These are phyloP conservation scores for Ascosphaera aggregata DNA, from an alignment of 2,329 filamentous ascomycete species.

Conservation along the genomic window DNA sequence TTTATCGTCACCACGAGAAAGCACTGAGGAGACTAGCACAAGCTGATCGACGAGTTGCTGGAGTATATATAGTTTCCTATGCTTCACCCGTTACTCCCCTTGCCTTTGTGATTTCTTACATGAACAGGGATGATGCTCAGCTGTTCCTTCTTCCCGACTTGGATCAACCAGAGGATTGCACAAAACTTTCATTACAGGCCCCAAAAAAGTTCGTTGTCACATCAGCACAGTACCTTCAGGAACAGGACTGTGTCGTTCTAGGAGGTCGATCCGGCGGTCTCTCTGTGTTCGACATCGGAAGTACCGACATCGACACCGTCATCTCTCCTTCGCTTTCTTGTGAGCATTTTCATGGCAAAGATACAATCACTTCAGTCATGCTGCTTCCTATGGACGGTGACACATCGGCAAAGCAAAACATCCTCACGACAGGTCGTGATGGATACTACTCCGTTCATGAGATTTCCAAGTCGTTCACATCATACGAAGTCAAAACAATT, in stretches of 20 bases:
- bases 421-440: conserved; percentile 55
- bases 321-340: conserved; percentile 8
- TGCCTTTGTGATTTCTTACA: conserved; percentile 3
- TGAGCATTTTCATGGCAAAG: conserved; percentile 22
- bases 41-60: conserved; percentile 10
- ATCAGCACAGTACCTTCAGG: background rate
- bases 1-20: conserved; percentile 14
- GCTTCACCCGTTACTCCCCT: background rate
- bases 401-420: conserved; percentile 10
- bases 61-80: conserved; percentile 8
- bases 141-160: conserved; percentile 2
- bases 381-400: conserved; percentile 3
- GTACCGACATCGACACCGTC: conserved; percentile 3
- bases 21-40: conserved; percentile 10
- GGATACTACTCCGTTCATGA: conserved; percentile 47
- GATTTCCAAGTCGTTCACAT: conserved; percentile 11
- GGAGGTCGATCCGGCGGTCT: conserved; percentile 25
- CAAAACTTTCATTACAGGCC: conserved; percentile 35
- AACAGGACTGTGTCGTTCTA: conserved; percentile 17
- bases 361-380: conserved; percentile 46
- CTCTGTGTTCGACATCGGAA: conserved; percentile 20
- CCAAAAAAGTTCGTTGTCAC: background rate
- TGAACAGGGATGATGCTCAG: conserved; percentile 1
- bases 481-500: conserved; percentile 20
- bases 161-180: conserved; percentile 1